Conservation (phyloP, 1,284 basidiomycete species). For the Pholiota adiposa region DNA sequence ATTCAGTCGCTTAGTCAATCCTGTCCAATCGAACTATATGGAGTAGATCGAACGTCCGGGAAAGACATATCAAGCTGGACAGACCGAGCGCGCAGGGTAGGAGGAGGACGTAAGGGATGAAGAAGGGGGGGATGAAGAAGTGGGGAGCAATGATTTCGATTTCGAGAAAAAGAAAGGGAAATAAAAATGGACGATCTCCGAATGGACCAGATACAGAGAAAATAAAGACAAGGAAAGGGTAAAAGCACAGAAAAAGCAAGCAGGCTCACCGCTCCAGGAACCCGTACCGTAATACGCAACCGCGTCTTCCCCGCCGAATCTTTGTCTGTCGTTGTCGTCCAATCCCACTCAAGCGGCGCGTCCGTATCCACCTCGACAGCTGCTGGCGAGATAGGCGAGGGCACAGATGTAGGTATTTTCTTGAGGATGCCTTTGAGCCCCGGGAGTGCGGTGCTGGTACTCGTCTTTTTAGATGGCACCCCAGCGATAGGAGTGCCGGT, state of each 20-base stretch:
- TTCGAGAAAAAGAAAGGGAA: neutral
- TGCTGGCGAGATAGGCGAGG: neutral
- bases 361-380: slow-evolving; percentile 2
- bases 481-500: neutral
- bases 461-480: neutral
- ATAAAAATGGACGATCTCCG: neutral
- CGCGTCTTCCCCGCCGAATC: slow-evolving; percentile 30
- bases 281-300: slow-evolving; percentile 50
- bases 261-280: slow-evolving; percentile 55
- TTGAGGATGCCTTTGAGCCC: slow-evolving; percentile 46
- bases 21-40: no score
- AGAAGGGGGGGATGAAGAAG: no score
- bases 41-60: no score
- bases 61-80: no score
- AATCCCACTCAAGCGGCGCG: slow-evolving; percentile 46
- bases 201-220: neutral
- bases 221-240: neutral
- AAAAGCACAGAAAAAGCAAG: neutral
- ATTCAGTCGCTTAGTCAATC: no score
- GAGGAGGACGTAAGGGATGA: no score
- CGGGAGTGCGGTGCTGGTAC: slow-evolving; percentile 15
- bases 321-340: slow-evolving; percentile 33
- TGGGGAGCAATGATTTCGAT: no score
- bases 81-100: no score
- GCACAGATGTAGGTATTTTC: slow-evolving; percentile 9